Evolutionary conservation across 352 stramenopile species (phyloP).

Genomic region (Globisporangium iwayamae): DNA sequence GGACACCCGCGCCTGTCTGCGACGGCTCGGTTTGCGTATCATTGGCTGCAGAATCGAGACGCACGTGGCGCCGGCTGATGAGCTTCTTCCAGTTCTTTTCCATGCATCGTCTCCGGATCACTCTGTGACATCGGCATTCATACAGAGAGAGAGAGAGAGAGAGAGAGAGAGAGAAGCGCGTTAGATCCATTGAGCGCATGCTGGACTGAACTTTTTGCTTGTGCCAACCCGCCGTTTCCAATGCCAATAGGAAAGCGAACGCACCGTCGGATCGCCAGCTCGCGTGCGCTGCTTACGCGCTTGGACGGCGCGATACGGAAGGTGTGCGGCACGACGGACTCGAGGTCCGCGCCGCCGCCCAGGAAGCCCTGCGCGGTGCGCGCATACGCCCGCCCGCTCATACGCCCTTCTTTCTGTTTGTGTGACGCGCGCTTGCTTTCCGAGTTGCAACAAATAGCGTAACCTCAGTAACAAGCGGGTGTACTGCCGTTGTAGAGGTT

Average conservation of each 20-base stretch:
- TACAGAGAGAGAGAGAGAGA: not conserved
- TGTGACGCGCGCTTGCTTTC: not conserved
- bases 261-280: conserved; percentile 53
- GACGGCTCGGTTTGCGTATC: not conserved
- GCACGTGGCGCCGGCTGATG: conserved; percentile 43
- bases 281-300: conserved; percentile 24
- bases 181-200: not conserved
- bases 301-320: conserved; percentile 39
- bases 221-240: not conserved
- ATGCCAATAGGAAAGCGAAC: conserved; percentile 1
- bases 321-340: conserved; percentile 54
- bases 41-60: conserved; percentile 14
- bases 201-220: not conserved
- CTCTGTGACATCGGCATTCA: conserved; percentile 26
- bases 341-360: conserved; percentile 48
- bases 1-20: not conserved
- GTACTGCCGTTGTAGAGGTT: too few relatives aligned
- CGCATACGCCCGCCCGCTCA: conserved; percentile 75
- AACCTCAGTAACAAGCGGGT: too few relatives aligned
- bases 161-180: not conserved
- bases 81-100: conserved; percentile 85
- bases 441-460: too few relatives aligned
- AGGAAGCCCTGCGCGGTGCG: conserved; percentile 44
- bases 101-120: conserved; percentile 58
- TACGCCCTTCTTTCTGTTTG: conserved; percentile 10